Conservation (phyloP, 129 eudicot species). For the Erigeron canadensis region DNA sequence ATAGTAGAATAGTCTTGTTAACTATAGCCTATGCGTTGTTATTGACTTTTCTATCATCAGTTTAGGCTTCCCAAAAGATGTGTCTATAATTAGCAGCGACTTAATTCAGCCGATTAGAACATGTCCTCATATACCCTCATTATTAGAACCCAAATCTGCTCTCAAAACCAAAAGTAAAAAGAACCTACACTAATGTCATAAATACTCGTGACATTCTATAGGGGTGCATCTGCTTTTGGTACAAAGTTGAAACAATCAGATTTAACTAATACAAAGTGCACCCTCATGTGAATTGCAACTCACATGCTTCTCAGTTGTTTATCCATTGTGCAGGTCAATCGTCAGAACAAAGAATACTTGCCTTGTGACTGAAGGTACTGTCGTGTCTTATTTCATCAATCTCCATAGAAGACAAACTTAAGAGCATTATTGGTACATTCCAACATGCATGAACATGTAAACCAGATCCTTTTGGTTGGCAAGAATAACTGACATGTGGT, state of each 20-base stretch:
- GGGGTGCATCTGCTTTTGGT: neutral
- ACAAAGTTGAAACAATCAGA: neutral
- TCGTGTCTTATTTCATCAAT: neutral
- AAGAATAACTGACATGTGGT: constrained; percentile 26
- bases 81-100: too few relatives aligned
- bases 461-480: constrained; percentile 28
- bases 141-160: too few relatives aligned
- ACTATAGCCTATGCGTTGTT: too few relatives aligned
- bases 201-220: neutral
- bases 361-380: neutral
- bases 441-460: constrained; percentile 25
- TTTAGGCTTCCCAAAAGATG: too few relatives aligned
- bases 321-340: neutral
- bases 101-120: too few relatives aligned
- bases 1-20: too few relatives aligned
- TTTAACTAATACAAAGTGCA: neutral
- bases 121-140: too few relatives aligned
- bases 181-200: too few relatives aligned
- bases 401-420: constrained; percentile 16
- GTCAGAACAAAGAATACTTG: neutral
- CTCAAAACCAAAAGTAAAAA: too few relatives aligned
- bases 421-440: neutral
- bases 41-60: too few relatives aligned
- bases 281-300: neutral
- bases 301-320: neutral